Evolutionary conservation across 305 asterid genomes (phyloP).

Genomic region (Andrographis paniculata): DNA sequence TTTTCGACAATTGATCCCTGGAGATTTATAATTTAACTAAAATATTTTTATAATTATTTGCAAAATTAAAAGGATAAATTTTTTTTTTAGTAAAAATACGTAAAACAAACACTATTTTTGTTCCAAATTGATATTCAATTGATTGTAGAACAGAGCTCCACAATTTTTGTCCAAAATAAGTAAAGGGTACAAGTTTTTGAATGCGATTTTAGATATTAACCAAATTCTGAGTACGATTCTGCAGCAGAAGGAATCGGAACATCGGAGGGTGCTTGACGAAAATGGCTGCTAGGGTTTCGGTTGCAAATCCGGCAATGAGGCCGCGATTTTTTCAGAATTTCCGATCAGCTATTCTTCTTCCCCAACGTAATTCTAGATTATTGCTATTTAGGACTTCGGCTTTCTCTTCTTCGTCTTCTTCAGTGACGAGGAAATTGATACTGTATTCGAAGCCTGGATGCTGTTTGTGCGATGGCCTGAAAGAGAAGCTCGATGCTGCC

Average conservation of each 20-base stretch:
- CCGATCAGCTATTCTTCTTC: conserved; percentile 12
- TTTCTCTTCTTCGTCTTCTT: conserved; percentile 27
- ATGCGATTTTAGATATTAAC: not conserved
- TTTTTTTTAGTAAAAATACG: too few relatives aligned
- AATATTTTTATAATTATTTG: too few relatives aligned
- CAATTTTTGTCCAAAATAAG: too few relatives aligned
- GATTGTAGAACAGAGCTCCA: too few relatives aligned
- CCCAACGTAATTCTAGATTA: conserved; percentile 13
- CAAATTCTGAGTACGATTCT: too few relatives aligned
- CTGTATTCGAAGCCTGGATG: conserved; percentile 97
- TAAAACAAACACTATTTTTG: too few relatives aligned
- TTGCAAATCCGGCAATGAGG: conserved; percentile 32
- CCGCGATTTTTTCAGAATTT: conserved; percentile 26
- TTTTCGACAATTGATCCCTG: too few relatives aligned
- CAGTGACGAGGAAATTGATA: conserved; percentile 42
- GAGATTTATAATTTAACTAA: too few relatives aligned
- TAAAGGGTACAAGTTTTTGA: too few relatives aligned
- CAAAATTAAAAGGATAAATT: too few relatives aligned
- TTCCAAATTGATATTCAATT: too few relatives aligned
- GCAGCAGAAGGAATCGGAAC: too few relatives aligned
- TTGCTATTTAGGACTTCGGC: conserved; percentile 21
- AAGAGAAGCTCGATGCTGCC: conserved; percentile 80
- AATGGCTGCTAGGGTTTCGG: conserved; percentile 38
- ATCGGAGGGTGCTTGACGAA: not conserved
- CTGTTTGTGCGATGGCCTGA: conserved; percentile 99